Conservation (phyloP, 345 rosid genomes). For the Eucalyptus tenuipes region DNA sequence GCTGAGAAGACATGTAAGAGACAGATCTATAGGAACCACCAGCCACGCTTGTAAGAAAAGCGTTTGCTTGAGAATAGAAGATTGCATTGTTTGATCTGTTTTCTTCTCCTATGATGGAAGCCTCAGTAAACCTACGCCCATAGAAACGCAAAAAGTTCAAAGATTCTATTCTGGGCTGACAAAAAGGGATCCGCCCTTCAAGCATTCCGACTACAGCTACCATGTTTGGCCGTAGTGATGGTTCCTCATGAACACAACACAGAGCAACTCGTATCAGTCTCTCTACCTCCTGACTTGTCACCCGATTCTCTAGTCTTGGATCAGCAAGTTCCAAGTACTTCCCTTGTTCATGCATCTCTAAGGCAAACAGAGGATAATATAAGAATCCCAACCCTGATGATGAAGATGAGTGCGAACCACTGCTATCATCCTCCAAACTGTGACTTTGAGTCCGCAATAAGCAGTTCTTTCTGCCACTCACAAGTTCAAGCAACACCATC, state of each 20-base stretch:
- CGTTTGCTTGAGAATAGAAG: constrained; percentile 15
- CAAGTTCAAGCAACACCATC: constrained; percentile 68
- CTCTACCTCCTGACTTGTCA: constrained; percentile 41
- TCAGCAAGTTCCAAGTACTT: constrained; percentile 74
- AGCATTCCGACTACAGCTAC: constrained; percentile 55
- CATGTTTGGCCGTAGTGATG: constrained; percentile 50
- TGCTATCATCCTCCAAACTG: constrained; percentile 19
- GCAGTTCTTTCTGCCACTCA: constrained; percentile 71
- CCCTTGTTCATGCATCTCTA: constrained; percentile 75
- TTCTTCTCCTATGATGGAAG: constrained; percentile 42
- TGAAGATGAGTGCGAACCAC: constrained; percentile 20
- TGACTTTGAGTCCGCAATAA: constrained; percentile 26
- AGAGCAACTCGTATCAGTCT: constrained; percentile 45
- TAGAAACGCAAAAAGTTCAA: constrained; percentile 75
- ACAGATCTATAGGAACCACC: constrained; percentile 12
- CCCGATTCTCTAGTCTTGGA: constrained; percentile 66
- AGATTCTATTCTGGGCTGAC: constrained; percentile 62
- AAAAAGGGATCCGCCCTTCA: constrained; percentile 50
- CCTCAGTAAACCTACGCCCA: constrained; percentile 67
- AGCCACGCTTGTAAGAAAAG: constrained; percentile 16
- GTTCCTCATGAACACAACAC: constrained; percentile 72
- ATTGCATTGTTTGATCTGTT: constrained; percentile 12
- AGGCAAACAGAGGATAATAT: constrained; percentile 74
- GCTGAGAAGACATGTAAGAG: constrained; percentile 73
- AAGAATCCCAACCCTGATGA: constrained; percentile 23